A percentile compares a stretch with the other conserved stretches of the same genome.
These are phyloP conservation scores for Monosporascus sp. DNA, from an alignment of 2,329 filamentous ascomycete genomes.

Conservation along the genomic window DNA sequence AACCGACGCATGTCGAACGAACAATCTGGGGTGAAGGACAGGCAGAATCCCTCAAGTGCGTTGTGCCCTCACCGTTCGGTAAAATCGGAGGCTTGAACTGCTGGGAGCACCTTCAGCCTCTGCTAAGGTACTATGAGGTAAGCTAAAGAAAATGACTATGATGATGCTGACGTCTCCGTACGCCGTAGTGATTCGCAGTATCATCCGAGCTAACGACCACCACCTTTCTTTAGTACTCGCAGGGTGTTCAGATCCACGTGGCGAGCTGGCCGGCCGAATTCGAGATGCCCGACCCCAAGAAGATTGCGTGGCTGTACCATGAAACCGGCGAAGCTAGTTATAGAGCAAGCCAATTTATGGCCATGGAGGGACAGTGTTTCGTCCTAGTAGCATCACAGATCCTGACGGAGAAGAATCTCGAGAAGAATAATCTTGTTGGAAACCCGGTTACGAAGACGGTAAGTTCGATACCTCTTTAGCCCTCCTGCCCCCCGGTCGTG, in stretches of 20 bases:
- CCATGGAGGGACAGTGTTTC: slow-evolving; percentile 38
- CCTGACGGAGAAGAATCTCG: slow-evolving; percentile 33
- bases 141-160: no score
- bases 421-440: slow-evolving; percentile 32
- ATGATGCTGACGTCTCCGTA: no score
- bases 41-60: slow-evolving; percentile 49
- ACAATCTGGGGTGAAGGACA: slow-evolving; percentile 50
- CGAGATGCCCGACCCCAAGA: slow-evolving; percentile 29
- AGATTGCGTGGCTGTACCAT: slow-evolving; percentile 30
- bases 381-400: slow-evolving; percentile 35
- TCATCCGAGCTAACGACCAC: no score
- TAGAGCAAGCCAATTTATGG: slow-evolving; percentile 33
- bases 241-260: slow-evolving; percentile 29
- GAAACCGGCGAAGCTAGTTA: slow-evolving; percentile 28
- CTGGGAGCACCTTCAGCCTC: slow-evolving; percentile 53
- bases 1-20: slow-evolving; percentile 44
- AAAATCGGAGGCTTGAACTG: slow-evolving; percentile 50
- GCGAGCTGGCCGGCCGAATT: slow-evolving; percentile 30
- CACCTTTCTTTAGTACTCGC: slow-evolving; percentile 16
- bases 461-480: slow-evolving; percentile 7
- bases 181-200: no score
- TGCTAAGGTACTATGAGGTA: slow-evolving; percentile 31
- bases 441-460: slow-evolving; percentile 31
- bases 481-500: slow-evolving; percentile 1
- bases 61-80: slow-evolving; percentile 43